These are phyloP conservation scores for Fragilariopsis cylindrus DNA, from an alignment of 108 stramenopile genomes.

Conservation along the genomic window DNA sequence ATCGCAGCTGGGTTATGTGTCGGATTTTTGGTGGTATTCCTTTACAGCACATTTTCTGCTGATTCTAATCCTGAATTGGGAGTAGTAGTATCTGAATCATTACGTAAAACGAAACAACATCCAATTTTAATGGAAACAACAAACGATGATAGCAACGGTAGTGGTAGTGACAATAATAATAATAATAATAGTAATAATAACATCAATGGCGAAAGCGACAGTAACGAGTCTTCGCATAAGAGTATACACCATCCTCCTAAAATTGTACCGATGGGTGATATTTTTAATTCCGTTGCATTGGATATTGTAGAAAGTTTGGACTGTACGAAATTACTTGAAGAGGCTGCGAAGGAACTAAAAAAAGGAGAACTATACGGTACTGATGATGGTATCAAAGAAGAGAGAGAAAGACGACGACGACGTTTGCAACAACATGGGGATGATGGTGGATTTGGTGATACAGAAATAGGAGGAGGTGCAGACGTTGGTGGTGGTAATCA, in stretches of 20 bases:
- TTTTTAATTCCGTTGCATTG: constrained; percentile 64
- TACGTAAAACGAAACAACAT: constrained; percentile 15
- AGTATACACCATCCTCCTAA: not conserved
- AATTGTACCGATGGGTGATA: constrained; percentile 16
- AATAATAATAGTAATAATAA: not conserved
- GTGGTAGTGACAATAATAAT: not conserved
- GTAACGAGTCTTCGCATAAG: not conserved
- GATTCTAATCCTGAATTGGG: not conserved
- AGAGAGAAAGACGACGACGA: constrained; percentile 10
- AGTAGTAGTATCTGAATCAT: not conserved
- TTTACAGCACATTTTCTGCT: constrained; percentile 1
- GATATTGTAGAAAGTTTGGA: constrained; percentile 59
- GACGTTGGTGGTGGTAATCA: not conserved
- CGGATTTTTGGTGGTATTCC: constrained; percentile 18
- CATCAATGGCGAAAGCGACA: not conserved
- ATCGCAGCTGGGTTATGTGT: constrained; percentile 30
- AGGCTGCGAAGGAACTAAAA: constrained; percentile 1
- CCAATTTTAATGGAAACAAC: constrained; percentile 14
- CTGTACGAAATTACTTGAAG: constrained; percentile 37
- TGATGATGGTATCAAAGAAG: not conserved
- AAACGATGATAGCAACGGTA: not conserved
- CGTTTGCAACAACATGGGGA: constrained; percentile 29
- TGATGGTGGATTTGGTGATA: constrained; percentile 25
- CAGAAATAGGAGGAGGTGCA: not conserved
- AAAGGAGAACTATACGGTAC: constrained; percentile 10